Evolutionary conservation across 2,329 filamentous ascomycete genomes (phyloP).

Genomic region (Botrytis deweyae): DNA sequence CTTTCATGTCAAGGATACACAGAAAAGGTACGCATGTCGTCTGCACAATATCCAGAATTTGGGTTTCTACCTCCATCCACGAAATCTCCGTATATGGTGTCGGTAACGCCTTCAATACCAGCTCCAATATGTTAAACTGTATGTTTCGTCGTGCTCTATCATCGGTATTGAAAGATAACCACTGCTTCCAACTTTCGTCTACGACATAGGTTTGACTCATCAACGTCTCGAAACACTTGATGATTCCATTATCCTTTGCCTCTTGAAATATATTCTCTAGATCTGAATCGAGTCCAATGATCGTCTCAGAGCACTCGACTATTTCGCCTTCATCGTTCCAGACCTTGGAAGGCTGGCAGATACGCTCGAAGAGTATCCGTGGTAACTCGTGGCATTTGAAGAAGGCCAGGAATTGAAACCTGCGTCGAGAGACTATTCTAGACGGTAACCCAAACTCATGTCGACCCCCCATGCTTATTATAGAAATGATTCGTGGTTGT

Average conservation of each 20-base stretch:
- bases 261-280: neutral
- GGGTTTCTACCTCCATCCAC: neutral
- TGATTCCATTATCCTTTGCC: neutral
- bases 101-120: neutral
- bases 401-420: slow-evolving; percentile 4
- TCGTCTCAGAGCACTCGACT: neutral
- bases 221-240: neutral
- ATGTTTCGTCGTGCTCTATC: neutral
- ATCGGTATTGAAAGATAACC: neutral
- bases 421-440: neutral
- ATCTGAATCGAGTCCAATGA: neutral
- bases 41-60: neutral
- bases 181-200: neutral
- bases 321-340: slow-evolving; percentile 6
- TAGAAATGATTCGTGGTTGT: neutral
- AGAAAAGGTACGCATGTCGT: neutral
- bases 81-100: neutral
- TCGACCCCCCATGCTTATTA: neutral
- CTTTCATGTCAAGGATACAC: neutral
- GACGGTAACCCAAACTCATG: neutral
- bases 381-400: neutral
- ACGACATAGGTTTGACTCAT: neutral
- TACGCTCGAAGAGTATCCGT: neutral
- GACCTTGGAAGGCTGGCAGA: neutral
- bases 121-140: neutral